Evolutionary conservation across 768 basidiomycete species (phyloP).

Genomic region (Suillus subalutaceus): DNA sequence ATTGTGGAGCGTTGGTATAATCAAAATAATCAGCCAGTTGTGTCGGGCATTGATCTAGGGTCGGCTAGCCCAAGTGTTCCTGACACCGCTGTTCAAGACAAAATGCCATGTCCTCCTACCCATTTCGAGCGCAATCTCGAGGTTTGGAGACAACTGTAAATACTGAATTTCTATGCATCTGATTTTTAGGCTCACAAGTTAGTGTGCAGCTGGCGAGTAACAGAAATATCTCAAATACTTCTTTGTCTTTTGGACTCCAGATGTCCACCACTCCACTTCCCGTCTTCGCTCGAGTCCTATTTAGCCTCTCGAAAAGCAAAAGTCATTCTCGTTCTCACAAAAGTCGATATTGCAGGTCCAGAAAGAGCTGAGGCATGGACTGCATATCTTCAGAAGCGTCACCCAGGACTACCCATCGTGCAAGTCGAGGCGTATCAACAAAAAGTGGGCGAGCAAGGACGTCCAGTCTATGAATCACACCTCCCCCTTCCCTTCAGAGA

Average conservation of each 20-base stretch:
- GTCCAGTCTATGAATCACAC: constrained; percentile 57
- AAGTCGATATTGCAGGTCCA: constrained; percentile 83
- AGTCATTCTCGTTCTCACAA: constrained; percentile 80
- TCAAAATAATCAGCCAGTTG: constrained; percentile 13
- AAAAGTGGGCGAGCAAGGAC: constrained; percentile 53
- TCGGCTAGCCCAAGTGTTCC: constrained; percentile 7
- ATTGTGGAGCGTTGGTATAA: constrained; percentile 55
- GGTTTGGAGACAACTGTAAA: constrained; percentile 90
- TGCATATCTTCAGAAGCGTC: constrained; percentile 52
- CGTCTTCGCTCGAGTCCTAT: constrained; percentile 73
- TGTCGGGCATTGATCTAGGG: constrained; percentile 14
- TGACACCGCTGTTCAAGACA: constrained; percentile 14
- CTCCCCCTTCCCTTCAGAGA: constrained; percentile 68
- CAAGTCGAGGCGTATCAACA: constrained; percentile 78
- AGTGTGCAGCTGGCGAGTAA: constrained; percentile 80
- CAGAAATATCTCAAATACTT: constrained; percentile 88
- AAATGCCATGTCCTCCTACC: constrained; percentile 66
- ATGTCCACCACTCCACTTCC: constrained; percentile 86
- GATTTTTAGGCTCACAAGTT: constrained; percentile 4
- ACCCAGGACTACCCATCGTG: constrained; percentile 64
- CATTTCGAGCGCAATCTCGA: constrained; percentile 91
- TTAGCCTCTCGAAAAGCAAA: constrained; percentile 37
- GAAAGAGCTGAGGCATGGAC: constrained; percentile 67
- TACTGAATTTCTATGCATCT: constrained; percentile 5
- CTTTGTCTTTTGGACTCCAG: constrained; percentile 89